Percentiles rank a stretch among this genome's conserved stretches.
Evolutionary conservation across 306 rosid genomes (phyloP).

Genomic region (Cucumis sativus): Cucumber_9930_V3 NC_026655.2:20205501-20206000

Average conservation of each 20-base stretch:
- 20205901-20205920: slow-evolving; percentile 20
- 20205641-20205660: slow-evolving; percentile 17
- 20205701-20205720: neutral
- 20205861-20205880: slow-evolving; percentile 7
- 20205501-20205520: neutral
- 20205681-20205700: slow-evolving; percentile 18
- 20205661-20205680: slow-evolving; percentile 13
- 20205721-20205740: neutral
- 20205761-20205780: slow-evolving; percentile 16
- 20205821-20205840: slow-evolving; percentile 27
- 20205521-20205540: slow-evolving; percentile 7
- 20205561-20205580: slow-evolving; percentile 59
- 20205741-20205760: slow-evolving; percentile 16
- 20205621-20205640: slow-evolving; percentile 12
- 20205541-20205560: slow-evolving; percentile 25
- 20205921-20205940: slow-evolving; percentile 17
- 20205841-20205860: slow-evolving; percentile 13
- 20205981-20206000: neutral
- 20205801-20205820: slow-evolving; percentile 32
- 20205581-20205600: slow-evolving; percentile 58
- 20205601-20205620: slow-evolving; percentile 15
- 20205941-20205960: neutral
- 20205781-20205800: slow-evolving; percentile 47
- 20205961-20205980: neutral
- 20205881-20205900: slow-evolving; percentile 30